Base-by-base conservation (phyloP, 805 yeast genomes). In the Starmera quercuum region DNA sequence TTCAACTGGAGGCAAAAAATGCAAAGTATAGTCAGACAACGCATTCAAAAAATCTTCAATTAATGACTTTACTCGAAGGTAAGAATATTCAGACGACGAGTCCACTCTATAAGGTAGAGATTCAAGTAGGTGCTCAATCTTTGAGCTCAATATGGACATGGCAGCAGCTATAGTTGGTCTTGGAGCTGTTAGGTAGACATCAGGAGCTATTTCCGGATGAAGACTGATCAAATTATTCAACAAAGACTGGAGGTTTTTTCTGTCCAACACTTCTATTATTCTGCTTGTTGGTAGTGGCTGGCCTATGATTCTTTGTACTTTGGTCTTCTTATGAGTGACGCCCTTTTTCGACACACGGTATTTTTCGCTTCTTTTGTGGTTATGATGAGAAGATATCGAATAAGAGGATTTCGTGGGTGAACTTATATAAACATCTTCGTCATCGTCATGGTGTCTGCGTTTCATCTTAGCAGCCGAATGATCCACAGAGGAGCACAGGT, bases 101-200 rank as follows among this genome's bases (percentile, higher is more conserved):
- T 83, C 87, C 41, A 84, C 85, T 43, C 78, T 78, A 54, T 82
- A 84, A 1, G 95, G 95, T 42, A 86, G 56, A 38, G 69, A 66
- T 8, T 54, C 53, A 15, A 59, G 46, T 19, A 83, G 71, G 7
- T 36, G 40, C 5, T 49, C 51, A 15, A 64, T 51, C 31, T 71
- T 59, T 46, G 50, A 45, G 25, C 60, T 53, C 33, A 86, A 61
- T 27, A 74, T 61, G 9, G 57, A 62, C 8, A 80, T 51, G 6
- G 83, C 70, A 36, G 69, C 66, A 10, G 62, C 54, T 4, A 75
- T 66, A 0, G 78, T 63, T 12, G 87, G 76, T 32, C 63, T 64
- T 18, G 88, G 85, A 1, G 83, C 68, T 39, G 69, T 47, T 22
- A 41, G 42, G 14, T 64, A 47, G 31, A 86, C 59, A 22, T 76